Base-by-base conservation (phyloP, 2,329 filamentous ascomycete genomes). In the Ramichloridium luteum region DNA sequence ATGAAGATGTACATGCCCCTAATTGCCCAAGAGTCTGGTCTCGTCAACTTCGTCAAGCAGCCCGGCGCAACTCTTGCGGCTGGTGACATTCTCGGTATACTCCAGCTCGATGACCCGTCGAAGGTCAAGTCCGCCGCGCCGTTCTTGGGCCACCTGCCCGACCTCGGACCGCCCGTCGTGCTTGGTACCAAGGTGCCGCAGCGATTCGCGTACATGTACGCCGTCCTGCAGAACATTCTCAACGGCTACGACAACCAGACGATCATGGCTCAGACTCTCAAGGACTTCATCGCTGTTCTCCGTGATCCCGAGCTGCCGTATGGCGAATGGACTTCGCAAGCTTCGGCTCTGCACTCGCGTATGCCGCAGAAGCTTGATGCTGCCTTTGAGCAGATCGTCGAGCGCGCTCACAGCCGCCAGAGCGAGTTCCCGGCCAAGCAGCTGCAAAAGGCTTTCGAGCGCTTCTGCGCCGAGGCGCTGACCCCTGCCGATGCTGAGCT, bases 1-100 rank as follows among this genome's bases (percentile, higher is more conserved):
- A 98, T 98, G 90, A 98, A 98, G 72, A 98, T 98, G 90, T 96
- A 96, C 72, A 98, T 98, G 90, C 90, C 90, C 51, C 70, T 98
- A 34, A 72, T 98, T 39, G 82, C 90, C 3, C 80, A 86, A 55
- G 90, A 98, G 59, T 90, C 93, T 49, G 90, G 90, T 67, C 72
- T 93, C 33, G 88, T 98, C 35, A 90, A 94, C 65, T 74, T 98
- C 50, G 93, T 98, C 69, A 98, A 98, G 74, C 90, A 96, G 64
- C 90, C 90, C 41, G 90, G 90, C 57, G 82, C 90, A n/a, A 92
- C 85, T 12, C 80, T 98, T 28, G 86, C 96, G 59, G 90, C 90
- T 54, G 90, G 90, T 59, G 90, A 98, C 56, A 96, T 98, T 38
- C 74, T 98, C n/a, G 90, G 86, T 64, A 94, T 98, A 43, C 72